phyloP scores from a whole-genome alignment of 1,139 yeast genomes.

The Suhomyces ambrosiae region DNA sequence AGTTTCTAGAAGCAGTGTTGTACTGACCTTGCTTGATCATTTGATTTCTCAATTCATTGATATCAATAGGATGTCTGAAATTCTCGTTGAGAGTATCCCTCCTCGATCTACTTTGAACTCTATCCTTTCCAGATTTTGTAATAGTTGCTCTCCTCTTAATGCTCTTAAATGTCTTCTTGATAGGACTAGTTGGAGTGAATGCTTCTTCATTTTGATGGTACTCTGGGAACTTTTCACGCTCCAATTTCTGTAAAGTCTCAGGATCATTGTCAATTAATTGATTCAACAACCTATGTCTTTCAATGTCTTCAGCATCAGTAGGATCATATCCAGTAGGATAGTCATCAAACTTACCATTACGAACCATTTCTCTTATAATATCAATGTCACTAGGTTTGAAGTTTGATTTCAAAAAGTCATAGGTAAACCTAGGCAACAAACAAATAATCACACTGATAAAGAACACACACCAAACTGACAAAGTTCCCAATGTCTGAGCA shows the following conservation, averaged over 20 bases:
- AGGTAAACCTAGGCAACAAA: slow-evolving; percentile 54
- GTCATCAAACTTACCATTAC: slow-evolving; percentile 47
- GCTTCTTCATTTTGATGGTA: slow-evolving; percentile 16
- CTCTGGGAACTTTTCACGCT: slow-evolving; percentile 22
- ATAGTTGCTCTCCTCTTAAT: slow-evolving; percentile 33
- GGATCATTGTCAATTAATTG: slow-evolving; percentile 41
- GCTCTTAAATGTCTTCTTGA: slow-evolving; percentile 37
- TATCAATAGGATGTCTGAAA: slow-evolving; percentile 38
- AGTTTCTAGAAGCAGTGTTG: slow-evolving; percentile 30
- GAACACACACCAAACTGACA: slow-evolving; percentile 53
- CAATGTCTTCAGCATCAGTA: slow-evolving; percentile 51
- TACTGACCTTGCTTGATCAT: slow-evolving; percentile 47
- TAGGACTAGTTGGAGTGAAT: slow-evolving; percentile 20
- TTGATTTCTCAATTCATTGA: slow-evolving; percentile 41
- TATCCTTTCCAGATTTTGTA: slow-evolving; percentile 22
- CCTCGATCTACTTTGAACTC: slow-evolving; percentile 28
- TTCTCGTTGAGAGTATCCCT: slow-evolving; percentile 35
- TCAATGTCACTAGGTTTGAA: slow-evolving; percentile 57
- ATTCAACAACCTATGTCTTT: slow-evolving; percentile 42
- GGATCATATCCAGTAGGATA: slow-evolving; percentile 63
- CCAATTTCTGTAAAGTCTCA: slow-evolving; percentile 37
- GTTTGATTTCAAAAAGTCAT: slow-evolving; percentile 48
- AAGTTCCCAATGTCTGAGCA: slow-evolving; percentile 53
- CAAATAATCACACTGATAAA: slow-evolving; percentile 51
- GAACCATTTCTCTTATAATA: slow-evolving; percentile 53